Base-by-base conservation (phyloP, 768 basidiomycete species). In the Boletus coccyginus region DNA sequence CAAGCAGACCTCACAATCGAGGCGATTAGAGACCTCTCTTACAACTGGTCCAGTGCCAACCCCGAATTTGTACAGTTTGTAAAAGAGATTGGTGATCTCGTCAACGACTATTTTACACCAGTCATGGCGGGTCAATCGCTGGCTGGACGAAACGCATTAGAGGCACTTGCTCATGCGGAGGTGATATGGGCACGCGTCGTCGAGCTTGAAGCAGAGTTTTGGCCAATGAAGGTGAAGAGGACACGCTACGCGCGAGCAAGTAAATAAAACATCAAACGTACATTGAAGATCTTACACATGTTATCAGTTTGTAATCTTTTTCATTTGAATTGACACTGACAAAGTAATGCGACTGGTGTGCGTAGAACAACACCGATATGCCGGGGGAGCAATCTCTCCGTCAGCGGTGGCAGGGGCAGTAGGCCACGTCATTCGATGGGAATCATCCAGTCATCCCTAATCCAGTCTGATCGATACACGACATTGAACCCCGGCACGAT, bases 161-260 rank as follows among this genome's bases (percentile, higher is more conserved):
- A 58, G 24, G 57, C 57, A n/a, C 59, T 65, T 11, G 56, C 52
- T 4, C 67, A 74, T 8, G 76, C 81, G 36, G 81, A 84, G 62
- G 73, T 65, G 5, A 77, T 85, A 33, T 87, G 84, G 83, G 69
- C 61, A 14, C 75, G 85, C 16, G 81, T 85, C 14, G 57, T 86
- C 2, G 85, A 87, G 57, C 74, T 88, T 0, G 86, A 88, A 64
- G 75, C 71, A 33, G 77, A 66, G 5, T 87, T 87, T 62, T 86
- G 85, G 85, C 85, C 84, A 57, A 67, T 9, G 72, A 68, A 14
- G 76, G 74, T 3, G 81, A 74, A 17, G 73, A 75, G 38, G 57
- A 59, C 8, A 48, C 38, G 1, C 53, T 62, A 7, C 53, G 41
- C 31, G 53, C 16, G 24, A 27, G 3, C 13, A 36, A 57, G 43